Base-by-base conservation (phyloP, 192 early-diverging fungal species). In the Polychytrium aggregatum region DNA sequence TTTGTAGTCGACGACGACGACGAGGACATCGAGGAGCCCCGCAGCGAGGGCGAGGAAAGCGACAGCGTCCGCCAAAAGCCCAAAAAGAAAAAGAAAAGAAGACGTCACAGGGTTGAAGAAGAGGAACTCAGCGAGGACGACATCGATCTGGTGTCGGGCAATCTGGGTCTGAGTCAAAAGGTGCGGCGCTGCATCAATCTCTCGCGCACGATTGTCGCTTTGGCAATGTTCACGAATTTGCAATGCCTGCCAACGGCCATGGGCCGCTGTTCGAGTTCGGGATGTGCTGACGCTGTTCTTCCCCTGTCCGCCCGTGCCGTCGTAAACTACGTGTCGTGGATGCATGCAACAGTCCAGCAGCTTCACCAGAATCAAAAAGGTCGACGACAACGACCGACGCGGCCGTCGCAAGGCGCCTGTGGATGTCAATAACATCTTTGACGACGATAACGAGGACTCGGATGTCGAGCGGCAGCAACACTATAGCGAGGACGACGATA, bases 91-190 rank as follows among this genome's bases (percentile, higher is more conserved):
- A 77, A 37, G 75, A 33, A 4, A 33, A 33, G 6, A 11, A 33
- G 6, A 33, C 6, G 11, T 18, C 54, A n/a, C 39, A 45, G 25
- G 37, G 47, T 31, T 54, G 55, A 52, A 25, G 84, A 88, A 44
- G 86, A 92, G 39, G 78, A 80, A 31, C 63, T 91, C 14, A 86
- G 90, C 22, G 92, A 92, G 16, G 96, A 98, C 47, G 96, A 98
- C 61, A 59, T 93, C 44, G 89, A 85, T 20, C 72, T 97, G 25
- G 72, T 98, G 26, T 82, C 82, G 29, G 92, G 92, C 52, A 95
- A 94, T 60, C n/a, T n/a, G n/a, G n/a, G n/a, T n/a, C n/a, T n/a
- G n/a, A n/a, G n/a, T n/a, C n/a, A n/a, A n/a, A n/a, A n/a, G n/a
- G n/a, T n/a, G n/a, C n/a, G n/a, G n/a, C n/a, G n/a, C n/a, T n/a